Base-by-base conservation (phyloP, 2,329 filamentous ascomycete species). In the Akanthomyces lecanii region DNA sequence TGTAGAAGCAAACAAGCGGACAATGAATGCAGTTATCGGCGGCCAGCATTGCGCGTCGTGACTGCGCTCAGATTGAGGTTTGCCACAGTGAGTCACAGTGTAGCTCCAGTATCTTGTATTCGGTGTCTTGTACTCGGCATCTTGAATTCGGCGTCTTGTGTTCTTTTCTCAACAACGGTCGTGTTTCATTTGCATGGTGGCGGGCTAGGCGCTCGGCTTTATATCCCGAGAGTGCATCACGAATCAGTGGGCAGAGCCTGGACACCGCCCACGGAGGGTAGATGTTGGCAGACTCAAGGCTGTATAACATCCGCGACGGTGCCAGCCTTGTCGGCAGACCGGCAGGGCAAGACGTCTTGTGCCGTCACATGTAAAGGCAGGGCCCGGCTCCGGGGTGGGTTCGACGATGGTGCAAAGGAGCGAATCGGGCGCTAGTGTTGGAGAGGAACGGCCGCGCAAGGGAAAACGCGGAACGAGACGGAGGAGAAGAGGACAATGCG, bases 361-460 rank as follows among this genome's bases (percentile, higher is more conserved):
- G 45, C 56, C 58, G 48, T 61, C 58, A 61, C 58, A 61, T 61
- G 58, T 18, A 36, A 61, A 61, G 58, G 36, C 25, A n/a, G 48
- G 45, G 25, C 48, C 58, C 48, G 58, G 58, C 14, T 23, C 50
- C 48, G 58, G 58, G 58, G 25, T 45, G 58, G 50, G 36, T 53
- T 53, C 36, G 57, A 25, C 47, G 57, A 60, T 52, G 47, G 57
- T 23, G 50, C 38, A 53, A 47, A 54, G 58, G 58, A 61, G 58
- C 50, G 58, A 61, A 53, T 61, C 58, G 58, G 58, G 42, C 48
- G 58, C 58, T 61, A 61, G 40, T 33, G 16, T 25, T 47, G 50
- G 38, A 38, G 45, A 45, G 23, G 12, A 57, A 36, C 50, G 40
- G 48, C 25, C 28, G 30, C 23, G 58, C 48, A 47, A 54, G 58